Evolutionary conservation across 1,284 basidiomycete genomes (phyloP).

Genomic region (Omphalotus olearius): DNA sequence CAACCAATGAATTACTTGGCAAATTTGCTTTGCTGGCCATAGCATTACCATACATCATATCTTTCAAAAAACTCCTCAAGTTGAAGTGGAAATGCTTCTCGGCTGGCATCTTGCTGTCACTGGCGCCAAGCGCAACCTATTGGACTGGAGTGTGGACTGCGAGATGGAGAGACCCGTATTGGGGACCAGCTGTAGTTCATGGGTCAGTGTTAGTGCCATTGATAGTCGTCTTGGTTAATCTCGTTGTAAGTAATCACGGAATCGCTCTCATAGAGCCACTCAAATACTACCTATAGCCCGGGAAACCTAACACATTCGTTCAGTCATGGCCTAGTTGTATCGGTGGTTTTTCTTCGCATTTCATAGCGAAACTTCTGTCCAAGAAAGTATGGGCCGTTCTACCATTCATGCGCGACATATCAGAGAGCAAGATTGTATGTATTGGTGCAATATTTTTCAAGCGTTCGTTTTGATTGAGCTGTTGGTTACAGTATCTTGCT

Average conservation of each 20-base stretch:
- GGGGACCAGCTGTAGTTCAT: conserved; percentile 60
- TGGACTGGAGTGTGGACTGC: conserved; percentile 57
- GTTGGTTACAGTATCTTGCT: conserved; percentile 2
- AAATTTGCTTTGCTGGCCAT: conserved; percentile 37
- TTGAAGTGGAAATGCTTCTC: conserved; percentile 27
- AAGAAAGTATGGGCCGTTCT: conserved; percentile 12
- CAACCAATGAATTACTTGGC: conserved; percentile 43
- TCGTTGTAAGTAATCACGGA: conserved; percentile 11
- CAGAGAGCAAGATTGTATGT: conserved; percentile 20
- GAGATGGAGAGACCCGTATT: conserved; percentile 42
- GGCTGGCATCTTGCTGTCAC: conserved; percentile 42
- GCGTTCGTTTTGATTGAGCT: background rate
- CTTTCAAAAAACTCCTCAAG: conserved; percentile 17
- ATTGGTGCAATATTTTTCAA: background rate
- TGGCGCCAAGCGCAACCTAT: conserved; percentile 59
- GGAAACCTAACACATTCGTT: background rate
- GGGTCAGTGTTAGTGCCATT: conserved; percentile 50
- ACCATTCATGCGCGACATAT: conserved; percentile 15
- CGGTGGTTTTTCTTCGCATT: conserved; percentile 2
- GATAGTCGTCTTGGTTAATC: conserved; percentile 34
- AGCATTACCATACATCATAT: conserved; percentile 27
- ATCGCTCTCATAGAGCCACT: no score
- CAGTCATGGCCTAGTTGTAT: background rate
- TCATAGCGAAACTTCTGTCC: conserved; percentile 2
- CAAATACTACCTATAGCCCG: background rate